Evolutionary conservation across 495 filamentous ascomycete genomes (phyloP), one percentile per base, ranked within the genome.

Genomic region (Haplographium delicatum): DNA sequence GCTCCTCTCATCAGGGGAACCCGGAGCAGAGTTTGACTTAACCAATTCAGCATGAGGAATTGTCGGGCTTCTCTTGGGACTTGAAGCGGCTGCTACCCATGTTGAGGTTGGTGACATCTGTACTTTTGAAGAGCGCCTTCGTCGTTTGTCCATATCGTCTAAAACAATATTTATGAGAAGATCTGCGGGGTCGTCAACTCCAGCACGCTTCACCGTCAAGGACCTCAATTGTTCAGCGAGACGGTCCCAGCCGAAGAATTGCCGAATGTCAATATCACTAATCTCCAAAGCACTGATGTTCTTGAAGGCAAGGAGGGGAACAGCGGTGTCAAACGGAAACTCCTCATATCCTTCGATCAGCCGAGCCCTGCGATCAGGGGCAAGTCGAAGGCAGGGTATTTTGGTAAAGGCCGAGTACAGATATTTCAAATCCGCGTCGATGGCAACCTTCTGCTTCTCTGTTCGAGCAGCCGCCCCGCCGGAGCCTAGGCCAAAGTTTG

Each of bases 371-470:
- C 87, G 88, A 66, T 97, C 93, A 6, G 91, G 91, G 39, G 90
- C 81, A 42, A 98, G 72, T 48, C 84, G 82, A 35, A 98, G 72
- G 59, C 86, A 95, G 3, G 93, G 93, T 47, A 97, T 95, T 70
- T 98, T 98, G 61, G 93, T 98, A 67, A 97, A 97, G 48, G 93
- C 89, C 16, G 93, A 96, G 68, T 96, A 98, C 7, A 98, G 76
- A 64, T 98, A 97, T 66, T 89, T 96, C 40, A 95, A 68, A 62
- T 98, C 93, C 23, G 82, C 81, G 58, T 90, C 81, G 42, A 91
- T 65, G 23, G 88, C 87, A 25, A 85, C 83, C 61, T 93, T 91
- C 66, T 89, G 86, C 66, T 84, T 89, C 65, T 95, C 93, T 20
- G 80, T 83, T 60, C 88, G 89, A 58, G 87, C 81, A 26, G 78